Conservation (phyloP, 768 basidiomycete genomes). For the Lyophyllum atratum region DNA sequence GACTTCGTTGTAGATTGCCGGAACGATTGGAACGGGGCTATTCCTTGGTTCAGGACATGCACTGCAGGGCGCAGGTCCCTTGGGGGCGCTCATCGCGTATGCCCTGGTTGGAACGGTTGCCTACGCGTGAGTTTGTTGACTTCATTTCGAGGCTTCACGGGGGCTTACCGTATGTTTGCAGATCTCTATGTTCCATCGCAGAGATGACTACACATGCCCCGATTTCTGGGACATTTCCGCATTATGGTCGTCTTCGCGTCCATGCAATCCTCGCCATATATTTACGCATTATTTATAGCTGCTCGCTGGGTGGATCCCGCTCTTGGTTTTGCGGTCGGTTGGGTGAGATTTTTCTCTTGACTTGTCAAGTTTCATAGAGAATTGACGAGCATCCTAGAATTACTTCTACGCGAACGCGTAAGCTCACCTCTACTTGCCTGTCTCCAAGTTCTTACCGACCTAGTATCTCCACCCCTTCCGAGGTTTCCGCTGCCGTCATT, state of each 20-base stretch:
- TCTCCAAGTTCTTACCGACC: neutral
- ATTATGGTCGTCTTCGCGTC: slow-evolving; percentile 47
- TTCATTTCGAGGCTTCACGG: neutral
- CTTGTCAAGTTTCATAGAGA: neutral
- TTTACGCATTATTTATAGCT: slow-evolving; percentile 30
- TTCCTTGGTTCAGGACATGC: slow-evolving; percentile 73
- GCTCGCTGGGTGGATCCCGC: slow-evolving; percentile 61
- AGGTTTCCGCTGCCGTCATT: slow-evolving; percentile 72
- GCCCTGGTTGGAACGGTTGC: slow-evolving; percentile 64
- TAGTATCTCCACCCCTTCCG: slow-evolving; percentile 70
- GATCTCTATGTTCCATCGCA: slow-evolving; percentile 65
- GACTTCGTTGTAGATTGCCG: slow-evolving; percentile 52
- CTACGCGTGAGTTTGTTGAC: slow-evolving; percentile 48
- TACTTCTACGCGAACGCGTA: slow-evolving; percentile 46
- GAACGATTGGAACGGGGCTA: slow-evolving; percentile 74
- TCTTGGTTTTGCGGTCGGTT: slow-evolving; percentile 58
- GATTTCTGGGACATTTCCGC: slow-evolving; percentile 77
- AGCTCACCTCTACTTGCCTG: slow-evolving; percentile 5
- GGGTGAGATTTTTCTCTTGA: slow-evolving; percentile 34
- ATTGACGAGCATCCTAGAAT: slow-evolving; percentile 27
- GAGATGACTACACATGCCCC: slow-evolving; percentile 85
- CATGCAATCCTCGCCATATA: neutral
- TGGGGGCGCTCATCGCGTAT: slow-evolving; percentile 69
- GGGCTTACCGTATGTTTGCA: slow-evolving; percentile 16
- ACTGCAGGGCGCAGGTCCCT: slow-evolving; percentile 59